Evolutionary conservation across 306 rosid species (phyloP), one percentile per base, ranked within the genome.

Genomic region (Parietaria judaica): DNA sequence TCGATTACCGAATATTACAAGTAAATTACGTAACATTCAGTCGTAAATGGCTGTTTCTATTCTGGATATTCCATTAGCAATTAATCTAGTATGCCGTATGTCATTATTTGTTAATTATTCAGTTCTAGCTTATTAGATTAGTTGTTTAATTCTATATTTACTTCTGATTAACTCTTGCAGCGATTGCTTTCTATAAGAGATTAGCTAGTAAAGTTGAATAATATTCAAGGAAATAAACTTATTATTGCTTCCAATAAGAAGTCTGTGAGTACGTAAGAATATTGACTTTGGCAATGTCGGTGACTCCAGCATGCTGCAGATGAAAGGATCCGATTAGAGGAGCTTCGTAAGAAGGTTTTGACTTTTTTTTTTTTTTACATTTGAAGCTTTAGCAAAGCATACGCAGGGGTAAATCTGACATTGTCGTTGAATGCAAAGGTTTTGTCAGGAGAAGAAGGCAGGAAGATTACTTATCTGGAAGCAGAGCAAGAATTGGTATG

Each of bases 301-400:
- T 65, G 63, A 66, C 69, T 55, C 36, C 89, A 91, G 97, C 96
- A 91, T 70, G 96, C 97, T 65, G 97, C 95, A 62, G 97, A 91
- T 73, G 97, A 91, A 82, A 83, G 96, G 81, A 87, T 91, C 56
- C 79, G 87, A 61, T 68, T 91, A 63, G 96, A 91, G 83, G 97
- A 91, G 71, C 70, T 91, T 70, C 91, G 89, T 64, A 84, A 80
- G 64, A 87, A 87, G 96, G 97, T 91, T 67, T 71, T 60, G 54
- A 31, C 58, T 35, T 70, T 66, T 37, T 72, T 36, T 60, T 34
- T 68, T 66, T 60, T 14, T 35, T 43, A 39, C 69, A 35, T 35
- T 70, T 64, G 23, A 74, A 61, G 54, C 39, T 52, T 37, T 68
- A 36, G 49, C 61, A 56, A 70, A 64, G 58, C 63, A 50, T 56